Evolutionary conservation across 331 rosid species (phyloP).

Genomic region (Ulmus americana): DNA sequence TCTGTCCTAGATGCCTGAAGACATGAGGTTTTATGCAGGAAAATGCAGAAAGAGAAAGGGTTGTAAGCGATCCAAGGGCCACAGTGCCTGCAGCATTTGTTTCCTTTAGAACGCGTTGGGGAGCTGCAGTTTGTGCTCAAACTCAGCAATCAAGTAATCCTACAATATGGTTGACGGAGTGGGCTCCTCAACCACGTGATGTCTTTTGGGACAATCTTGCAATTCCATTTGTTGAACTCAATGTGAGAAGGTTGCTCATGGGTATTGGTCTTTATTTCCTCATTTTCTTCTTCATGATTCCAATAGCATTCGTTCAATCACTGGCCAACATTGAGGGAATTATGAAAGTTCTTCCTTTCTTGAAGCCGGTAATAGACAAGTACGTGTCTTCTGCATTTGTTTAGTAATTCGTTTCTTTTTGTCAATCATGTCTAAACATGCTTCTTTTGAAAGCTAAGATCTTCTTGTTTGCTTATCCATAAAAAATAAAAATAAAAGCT

Average conservation of each 20-base stretch:
- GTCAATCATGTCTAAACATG: not conserved
- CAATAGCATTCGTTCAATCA: conserved; percentile 86
- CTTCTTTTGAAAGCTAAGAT: not conserved
- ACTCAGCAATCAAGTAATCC: conserved; percentile 79
- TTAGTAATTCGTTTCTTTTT: not conserved
- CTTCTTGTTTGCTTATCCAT: not conserved
- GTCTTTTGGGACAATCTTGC: conserved; percentile 82
- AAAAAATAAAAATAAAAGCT: too few species aligned
- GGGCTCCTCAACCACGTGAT: conserved; percentile 96
- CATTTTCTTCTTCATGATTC: conserved; percentile 82
- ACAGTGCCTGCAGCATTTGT: conserved; percentile 88
- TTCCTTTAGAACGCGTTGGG: conserved; percentile 84
- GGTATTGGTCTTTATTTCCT: conserved; percentile 49
- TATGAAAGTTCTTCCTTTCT: conserved; percentile 66
- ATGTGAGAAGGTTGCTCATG: conserved; percentile 58
- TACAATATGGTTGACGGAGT: conserved; percentile 86
- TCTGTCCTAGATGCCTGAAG: conserved; percentile 9
- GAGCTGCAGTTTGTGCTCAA: conserved; percentile 93
- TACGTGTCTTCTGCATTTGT: conserved; percentile 35
- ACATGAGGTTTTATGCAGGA: conserved; percentile 53
- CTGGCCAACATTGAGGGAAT: conserved; percentile 81
- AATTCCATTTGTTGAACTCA: conserved; percentile 72
- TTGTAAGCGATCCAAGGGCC: conserved; percentile 52
- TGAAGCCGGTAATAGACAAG: conserved; percentile 57
- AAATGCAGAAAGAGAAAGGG: conserved; percentile 58